These are phyloP conservation scores for Wickerhamiella occidentalis DNA, from an alignment of 805 yeast species.

Conservation along the genomic window DNA sequence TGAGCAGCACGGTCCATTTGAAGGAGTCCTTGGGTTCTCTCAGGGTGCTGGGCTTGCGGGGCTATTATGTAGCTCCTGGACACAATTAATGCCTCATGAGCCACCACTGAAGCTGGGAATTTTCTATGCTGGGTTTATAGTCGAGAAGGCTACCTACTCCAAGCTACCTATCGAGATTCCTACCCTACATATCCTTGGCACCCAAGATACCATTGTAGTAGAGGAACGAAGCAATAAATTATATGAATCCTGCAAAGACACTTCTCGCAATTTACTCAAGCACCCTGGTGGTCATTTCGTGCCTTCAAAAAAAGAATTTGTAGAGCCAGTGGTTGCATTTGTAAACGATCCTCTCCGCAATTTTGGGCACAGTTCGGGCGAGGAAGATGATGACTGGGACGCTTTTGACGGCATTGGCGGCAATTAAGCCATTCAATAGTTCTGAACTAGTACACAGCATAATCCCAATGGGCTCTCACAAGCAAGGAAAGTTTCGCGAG, in stretches of 20 bases:
- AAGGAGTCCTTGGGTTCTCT: slow-evolving; percentile 81
- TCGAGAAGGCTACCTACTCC: slow-evolving; percentile 22
- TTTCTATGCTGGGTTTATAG: slow-evolving; percentile 54
- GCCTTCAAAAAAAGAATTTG: slow-evolving; percentile 63
- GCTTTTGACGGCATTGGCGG: slow-evolving; percentile 9
- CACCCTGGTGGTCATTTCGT: slow-evolving; percentile 98
- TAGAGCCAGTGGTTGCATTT: slow-evolving; percentile 27
- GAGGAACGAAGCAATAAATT: slow-evolving; percentile 55
- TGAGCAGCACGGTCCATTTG: slow-evolving; percentile 63
- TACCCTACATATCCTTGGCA: slow-evolving; percentile 70
- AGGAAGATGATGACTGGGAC: slow-evolving; percentile 4
- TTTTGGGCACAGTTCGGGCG: background rate
- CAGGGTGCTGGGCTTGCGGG: slow-evolving; percentile 91
- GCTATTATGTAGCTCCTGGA: slow-evolving; percentile 47
- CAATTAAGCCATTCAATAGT: background rate
- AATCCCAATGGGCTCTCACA: background rate
- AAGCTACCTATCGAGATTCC: slow-evolving; percentile 27
- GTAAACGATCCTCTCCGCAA: slow-evolving; percentile 6
- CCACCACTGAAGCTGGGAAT: slow-evolving; percentile 56
- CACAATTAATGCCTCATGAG: slow-evolving; percentile 41
- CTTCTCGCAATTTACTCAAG: slow-evolving; percentile 38
- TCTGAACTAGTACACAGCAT: background rate
- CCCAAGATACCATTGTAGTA: slow-evolving; percentile 74
- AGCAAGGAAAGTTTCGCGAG: background rate
- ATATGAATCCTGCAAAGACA: slow-evolving; percentile 38